These are phyloP conservation scores for Yamadazyma nakazawae DNA, from an alignment of 805 yeast genomes.

Conservation along the genomic window DNA sequence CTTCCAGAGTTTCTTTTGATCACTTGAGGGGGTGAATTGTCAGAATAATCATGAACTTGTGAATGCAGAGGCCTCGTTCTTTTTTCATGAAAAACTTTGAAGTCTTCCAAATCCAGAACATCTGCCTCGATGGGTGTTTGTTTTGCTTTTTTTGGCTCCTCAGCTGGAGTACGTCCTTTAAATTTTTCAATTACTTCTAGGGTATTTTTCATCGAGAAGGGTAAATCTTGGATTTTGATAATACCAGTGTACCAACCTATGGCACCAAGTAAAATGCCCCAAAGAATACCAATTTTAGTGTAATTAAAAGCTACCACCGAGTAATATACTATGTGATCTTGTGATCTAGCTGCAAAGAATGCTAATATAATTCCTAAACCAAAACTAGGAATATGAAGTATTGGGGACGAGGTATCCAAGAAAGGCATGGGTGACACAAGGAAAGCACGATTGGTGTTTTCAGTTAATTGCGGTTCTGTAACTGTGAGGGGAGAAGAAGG, in stretches of 20 bases:
- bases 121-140: background rate
- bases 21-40: conserved; percentile 10
- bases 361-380: conserved; percentile 25
- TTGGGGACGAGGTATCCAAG: conserved; percentile 3
- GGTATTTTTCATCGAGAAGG: background rate
- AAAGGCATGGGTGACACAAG: background rate
- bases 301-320: conserved; percentile 18
- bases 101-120: background rate
- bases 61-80: background rate
- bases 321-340: conserved; percentile 21
- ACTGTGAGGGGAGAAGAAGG: conserved; percentile 1
- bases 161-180: background rate
- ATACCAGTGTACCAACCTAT: conserved; percentile 31
- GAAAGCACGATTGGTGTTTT: background rate
- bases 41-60: conserved; percentile 2
- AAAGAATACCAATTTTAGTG: conserved; percentile 21
- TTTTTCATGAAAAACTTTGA: background rate
- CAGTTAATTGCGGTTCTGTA: background rate
- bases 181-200: background rate
- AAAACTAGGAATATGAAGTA: conserved; percentile 27
- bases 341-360: conserved; percentile 18
- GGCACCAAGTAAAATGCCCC: conserved; percentile 23
- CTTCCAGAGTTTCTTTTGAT: background rate
- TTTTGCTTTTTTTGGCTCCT: background rate
- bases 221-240: conserved; percentile 10